These are phyloP conservation scores for Flagelloscypha sp. DNA, from an alignment of 768 basidiomycete species.

Conservation along the genomic window DNA sequence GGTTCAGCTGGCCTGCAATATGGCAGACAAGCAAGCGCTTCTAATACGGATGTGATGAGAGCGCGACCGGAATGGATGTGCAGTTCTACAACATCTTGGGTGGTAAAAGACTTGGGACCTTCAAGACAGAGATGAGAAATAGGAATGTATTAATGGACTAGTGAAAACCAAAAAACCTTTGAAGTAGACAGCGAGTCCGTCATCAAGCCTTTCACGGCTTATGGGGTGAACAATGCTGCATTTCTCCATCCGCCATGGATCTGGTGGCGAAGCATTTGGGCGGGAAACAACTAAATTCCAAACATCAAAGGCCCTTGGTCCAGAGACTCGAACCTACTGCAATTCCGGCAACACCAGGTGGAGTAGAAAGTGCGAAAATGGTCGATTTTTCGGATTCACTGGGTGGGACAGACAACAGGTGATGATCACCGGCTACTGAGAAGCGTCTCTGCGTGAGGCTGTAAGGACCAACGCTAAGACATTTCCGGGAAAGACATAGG, in stretches of 20 bases:
- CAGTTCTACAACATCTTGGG: conserved; percentile 73
- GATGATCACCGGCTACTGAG: too few species aligned
- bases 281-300: conserved; percentile 49
- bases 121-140: conserved; percentile 3
- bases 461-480: too few species aligned
- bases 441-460: too few species aligned
- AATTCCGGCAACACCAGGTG: conserved; percentile 78
- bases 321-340: conserved; percentile 79
- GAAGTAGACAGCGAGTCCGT: conserved; percentile 78
- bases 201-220: conserved; percentile 58
- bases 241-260: conserved; percentile 62
- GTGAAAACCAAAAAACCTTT: conserved; percentile 37
- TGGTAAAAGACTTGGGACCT: conserved; percentile 81
- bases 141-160: conserved; percentile 3
- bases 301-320: conserved; percentile 58
- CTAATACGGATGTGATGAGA: conserved; percentile 62
- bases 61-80: conserved; percentile 86
- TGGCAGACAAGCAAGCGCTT: conserved; percentile 51
- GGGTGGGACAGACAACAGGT: too few species aligned
- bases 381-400: conserved; percentile 60
- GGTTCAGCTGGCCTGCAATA: conserved; percentile 71
- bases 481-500: conserved; percentile 23
- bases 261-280: conserved; percentile 23
- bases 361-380: conserved; percentile 84
- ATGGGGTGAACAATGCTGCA: conserved; percentile 61